Evolutionary conservation across 495 filamentous ascomycete species (phyloP).

Genomic region (Lasiosphaeris hirsuta): DNA sequence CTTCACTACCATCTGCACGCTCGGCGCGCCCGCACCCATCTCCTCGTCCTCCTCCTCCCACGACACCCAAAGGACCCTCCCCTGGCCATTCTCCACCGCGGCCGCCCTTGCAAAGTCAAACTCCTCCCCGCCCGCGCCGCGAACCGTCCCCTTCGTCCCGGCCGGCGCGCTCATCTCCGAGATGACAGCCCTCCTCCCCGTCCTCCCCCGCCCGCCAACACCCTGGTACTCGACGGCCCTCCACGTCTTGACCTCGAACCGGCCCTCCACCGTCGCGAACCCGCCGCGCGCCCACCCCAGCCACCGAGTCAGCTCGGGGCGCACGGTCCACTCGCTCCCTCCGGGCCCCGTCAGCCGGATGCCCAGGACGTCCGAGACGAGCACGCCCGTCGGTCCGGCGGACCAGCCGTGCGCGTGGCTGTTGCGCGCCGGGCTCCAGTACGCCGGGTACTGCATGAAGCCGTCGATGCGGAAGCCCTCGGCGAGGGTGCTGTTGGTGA

Average conservation of each 20-base stretch:
- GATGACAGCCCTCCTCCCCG: background rate
- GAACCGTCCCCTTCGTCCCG: too few species aligned
- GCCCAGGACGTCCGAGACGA: conserved; percentile 54
- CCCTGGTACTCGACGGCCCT: background rate
- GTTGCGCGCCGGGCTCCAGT: conserved; percentile 48
- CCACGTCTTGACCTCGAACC: conserved; percentile 42
- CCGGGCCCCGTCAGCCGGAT: conserved; percentile 47
- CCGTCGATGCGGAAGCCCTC: conserved; percentile 59
- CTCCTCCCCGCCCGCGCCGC: too few species aligned
- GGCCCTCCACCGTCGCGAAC: conserved; percentile 52
- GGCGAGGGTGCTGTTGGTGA: conserved; percentile 59
- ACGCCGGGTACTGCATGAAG: conserved; percentile 55
- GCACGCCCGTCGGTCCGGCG: conserved; percentile 53
- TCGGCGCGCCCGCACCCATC: too few species aligned
- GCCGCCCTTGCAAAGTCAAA: too few species aligned
- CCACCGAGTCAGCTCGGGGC: conserved; percentile 49
- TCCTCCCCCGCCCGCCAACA: conserved; percentile 14
- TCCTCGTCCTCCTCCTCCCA: too few species aligned
- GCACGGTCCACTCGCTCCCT: conserved; percentile 50
- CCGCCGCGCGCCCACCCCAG: conserved; percentile 52
- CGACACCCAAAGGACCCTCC: too few species aligned
- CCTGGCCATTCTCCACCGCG: too few species aligned
- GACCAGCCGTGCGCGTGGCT: conserved; percentile 63
- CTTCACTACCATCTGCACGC: too few species aligned
- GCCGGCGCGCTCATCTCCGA: background rate